Evolutionary conservation across 306 rosid genomes (phyloP), one percentile per base, ranked within the genome.

Genomic region (Ceratonia siliqua): DNA sequence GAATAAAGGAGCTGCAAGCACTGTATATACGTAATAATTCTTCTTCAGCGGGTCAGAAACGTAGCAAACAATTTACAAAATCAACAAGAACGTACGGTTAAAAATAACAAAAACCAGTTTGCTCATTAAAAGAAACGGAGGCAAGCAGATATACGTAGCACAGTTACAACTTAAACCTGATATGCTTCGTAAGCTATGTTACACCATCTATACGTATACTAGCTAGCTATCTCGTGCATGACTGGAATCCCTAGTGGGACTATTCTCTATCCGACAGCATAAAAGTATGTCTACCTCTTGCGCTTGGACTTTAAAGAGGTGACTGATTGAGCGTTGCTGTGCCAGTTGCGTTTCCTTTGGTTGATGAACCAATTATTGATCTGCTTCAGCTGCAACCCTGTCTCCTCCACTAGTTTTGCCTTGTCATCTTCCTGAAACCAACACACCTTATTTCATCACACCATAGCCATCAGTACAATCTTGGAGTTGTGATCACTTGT

Each of bases 301-400:
- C 99, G 99, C 87, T 95, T 95, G 20, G 99, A 95, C 81, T 92
- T 95, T 74, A 95, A 86, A 73, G 98, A 90, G 57, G 99, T 92
- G 41, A 87, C 92, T 7, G 98, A 90, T 62, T 90, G 99, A 85
- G 99, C 87, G 76, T 83, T 92, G 88, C 96, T 95, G 76, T 95
- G 96, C 99, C 99, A 95, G 49, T 92, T 95, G 61, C 99, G 87
- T 83, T 95, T 95, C 82, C 99, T 88, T 89, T 95, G 99, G 75
- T 95, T 95, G 53, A 95, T 95, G 81, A 95, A 95, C 99, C 99
- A 95, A 54, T 95, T 95, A 78, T 95, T 95, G 72, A 95, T 92
- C 78, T 95, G 99, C 86, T 95, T 95, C 82, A 95, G 92, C 87
- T 95, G 99, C 91, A 95, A 66, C 5, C 99, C 99, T 69, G 99